Evolutionary conservation across 2,329 filamentous ascomycete genomes (phyloP).

Genomic region (Aspergillus carbonarius): DNA sequence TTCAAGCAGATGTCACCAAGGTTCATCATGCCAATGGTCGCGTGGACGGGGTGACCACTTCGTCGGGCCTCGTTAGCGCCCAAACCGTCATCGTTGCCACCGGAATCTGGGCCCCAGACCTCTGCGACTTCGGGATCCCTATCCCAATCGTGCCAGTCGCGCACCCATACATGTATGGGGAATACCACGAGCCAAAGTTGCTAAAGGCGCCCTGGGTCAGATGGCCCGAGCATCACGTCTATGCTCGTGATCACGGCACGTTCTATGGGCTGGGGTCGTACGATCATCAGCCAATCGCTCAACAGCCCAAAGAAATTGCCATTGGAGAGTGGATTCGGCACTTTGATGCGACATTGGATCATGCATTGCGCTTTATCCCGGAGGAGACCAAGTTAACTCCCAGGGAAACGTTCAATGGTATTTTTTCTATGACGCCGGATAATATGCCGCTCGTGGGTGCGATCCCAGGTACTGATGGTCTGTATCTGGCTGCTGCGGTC

Average conservation of each 20-base stretch:
- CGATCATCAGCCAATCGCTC: conserved; percentile 27
- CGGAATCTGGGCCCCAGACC: conserved; percentile 30
- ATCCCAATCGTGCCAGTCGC: conserved; percentile 36
- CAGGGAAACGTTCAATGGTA: conserved; percentile 31
- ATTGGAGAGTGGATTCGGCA: conserved; percentile 23
- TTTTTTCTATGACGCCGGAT: conserved; percentile 38
- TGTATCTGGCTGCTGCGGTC: conserved; percentile 35
- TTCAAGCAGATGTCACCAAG: conserved; percentile 23
- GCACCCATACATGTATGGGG: conserved; percentile 38
- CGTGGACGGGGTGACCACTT: conserved; percentile 21
- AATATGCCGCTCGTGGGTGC: conserved; percentile 34
- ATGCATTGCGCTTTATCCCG: conserved; percentile 21
- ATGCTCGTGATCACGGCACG: conserved; percentile 35
- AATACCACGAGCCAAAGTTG: conserved; percentile 14
- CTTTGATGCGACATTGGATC: conserved; percentile 22
- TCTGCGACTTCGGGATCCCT: conserved; percentile 24
- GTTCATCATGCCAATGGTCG: conserved; percentile 17
- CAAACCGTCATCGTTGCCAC: conserved; percentile 27
- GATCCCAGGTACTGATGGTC: conserved; percentile 21
- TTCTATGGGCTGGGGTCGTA: conserved; percentile 37
- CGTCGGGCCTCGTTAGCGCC: conserved; percentile 13
- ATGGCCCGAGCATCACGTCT: conserved; percentile 37
- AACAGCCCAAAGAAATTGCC: conserved; percentile 19
- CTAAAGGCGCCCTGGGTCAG: conserved; percentile 33
- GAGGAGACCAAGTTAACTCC: conserved; percentile 13